These are phyloP conservation scores for Tolypocladium tundrense DNA, from an alignment of 2,329 filamentous ascomycete species.

Conservation along the genomic window DNA sequence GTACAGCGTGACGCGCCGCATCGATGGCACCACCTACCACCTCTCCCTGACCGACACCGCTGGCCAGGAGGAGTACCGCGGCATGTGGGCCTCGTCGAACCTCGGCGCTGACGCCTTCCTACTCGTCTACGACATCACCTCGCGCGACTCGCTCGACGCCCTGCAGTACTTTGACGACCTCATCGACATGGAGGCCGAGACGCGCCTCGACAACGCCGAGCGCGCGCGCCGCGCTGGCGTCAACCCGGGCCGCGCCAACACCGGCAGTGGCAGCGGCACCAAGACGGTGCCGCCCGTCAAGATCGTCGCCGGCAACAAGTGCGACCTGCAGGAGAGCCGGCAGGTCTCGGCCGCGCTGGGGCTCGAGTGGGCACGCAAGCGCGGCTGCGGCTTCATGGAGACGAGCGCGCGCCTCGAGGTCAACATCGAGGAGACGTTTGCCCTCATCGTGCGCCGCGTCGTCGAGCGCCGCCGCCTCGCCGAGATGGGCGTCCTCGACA, in stretches of 20 bases:
- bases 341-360: conserved; percentile 61
- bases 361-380: conserved; percentile 64
- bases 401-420: conserved; percentile 75
- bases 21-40: conserved; percentile 74
- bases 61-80: conserved; percentile 83
- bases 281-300: conserved; percentile 62
- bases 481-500: conserved; percentile 32
- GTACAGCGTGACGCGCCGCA: conserved; percentile 69
- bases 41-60: conserved; percentile 74
- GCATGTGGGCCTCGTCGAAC: conserved; percentile 74
- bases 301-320: conserved; percentile 80
- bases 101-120: conserved; percentile 74
- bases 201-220: conserved; percentile 50
- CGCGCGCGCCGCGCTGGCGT: conserved; percentile 35
- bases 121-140: conserved; percentile 81
- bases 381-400: conserved; percentile 81
- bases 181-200: conserved; percentile 74
- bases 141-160: conserved; percentile 54
- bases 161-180: conserved; percentile 73
- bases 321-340: conserved; percentile 62
- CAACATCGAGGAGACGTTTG: conserved; percentile 85
- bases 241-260: conserved; percentile 17
- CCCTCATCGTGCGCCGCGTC: conserved; percentile 53
- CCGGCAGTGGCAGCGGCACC: conserved; percentile 22
- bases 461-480: conserved; percentile 45